Base-by-base conservation (phyloP, 192 early-diverging fungal genomes). In the Gaertneriomyces sp. region DNA sequence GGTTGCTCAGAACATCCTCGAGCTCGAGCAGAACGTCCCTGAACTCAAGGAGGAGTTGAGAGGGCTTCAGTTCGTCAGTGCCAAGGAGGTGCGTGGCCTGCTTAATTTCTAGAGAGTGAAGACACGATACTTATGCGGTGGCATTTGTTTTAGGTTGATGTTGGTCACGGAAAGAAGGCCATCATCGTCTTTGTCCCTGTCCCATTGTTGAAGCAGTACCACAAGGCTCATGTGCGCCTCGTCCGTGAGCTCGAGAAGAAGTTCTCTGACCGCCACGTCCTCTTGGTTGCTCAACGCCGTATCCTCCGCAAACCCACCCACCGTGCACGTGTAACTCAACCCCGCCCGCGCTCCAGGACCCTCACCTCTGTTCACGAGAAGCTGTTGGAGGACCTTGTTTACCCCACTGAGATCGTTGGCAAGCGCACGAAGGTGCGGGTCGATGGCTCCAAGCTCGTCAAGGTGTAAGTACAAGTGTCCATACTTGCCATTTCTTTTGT, bases 211-310 rank as follows among this genome's bases (percentile, higher is more conserved):
- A 93, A 94, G 87, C 87, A 86, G 61, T 92, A 92, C 88, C 93
- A 97, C 87, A 96, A 96, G 88, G 84, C 96, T 76, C 94, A 96
- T 83, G 80, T 86, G 74, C 89, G 88, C 75, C 89, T 98, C 58
- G 93, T 93, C 74, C 93, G 96, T 78, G 96, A 98, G 87, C 87
- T 98, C 73, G 96, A 98, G 88, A 98, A 98, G 92, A 98, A 98
- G 91, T 96, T 98, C 89, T 92, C 92, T 73, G 96, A 98, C 84
- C 90, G 94, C 70, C 96, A 98, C 83, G 91, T 98, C 58, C 85
- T 98, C 71, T 88, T 98, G 61, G 74, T 91, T 71, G 89, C 94
- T 65, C 91, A 97, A 82, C 92, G 96, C 68, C 90, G 93, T 73
- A 96, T 98, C 81, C 82, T 97, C 79, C 84, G 85, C 73, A 93